Percentiles rank a stretch among this genome's conserved stretches.
phyloP scores from a whole-genome alignment of 1,284 basidiomycete species.

The Rhodofomes roseus region DNA sequence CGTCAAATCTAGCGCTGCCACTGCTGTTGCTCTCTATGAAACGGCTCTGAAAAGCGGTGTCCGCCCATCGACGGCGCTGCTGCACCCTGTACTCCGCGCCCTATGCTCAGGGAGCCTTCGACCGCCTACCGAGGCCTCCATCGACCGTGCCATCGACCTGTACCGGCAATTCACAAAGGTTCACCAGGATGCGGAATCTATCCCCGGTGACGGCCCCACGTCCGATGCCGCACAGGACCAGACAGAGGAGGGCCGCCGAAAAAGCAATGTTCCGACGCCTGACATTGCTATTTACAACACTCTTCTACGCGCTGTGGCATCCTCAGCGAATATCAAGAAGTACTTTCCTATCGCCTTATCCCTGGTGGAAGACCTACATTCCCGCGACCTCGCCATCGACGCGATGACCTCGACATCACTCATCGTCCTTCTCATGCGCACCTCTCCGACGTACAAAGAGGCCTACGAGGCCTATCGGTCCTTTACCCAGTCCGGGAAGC shows the following conservation, averaged over 20 bases:
- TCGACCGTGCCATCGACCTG: constrained; percentile 48
- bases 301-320: constrained; percentile 51
- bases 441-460: constrained; percentile 45
- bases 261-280: neutral
- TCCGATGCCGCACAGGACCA: constrained; percentile 27
- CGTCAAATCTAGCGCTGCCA: constrained; percentile 10
- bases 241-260: neutral
- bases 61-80: constrained; percentile 42
- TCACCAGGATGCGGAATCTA: neutral
- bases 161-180: constrained; percentile 40
- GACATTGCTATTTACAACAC: constrained; percentile 47
- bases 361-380: constrained; percentile 52
- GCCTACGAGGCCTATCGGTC: constrained; percentile 61
- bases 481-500: constrained; percentile 29
- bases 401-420: constrained; percentile 45
- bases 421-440: constrained; percentile 58
- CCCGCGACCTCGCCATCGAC: constrained; percentile 31
- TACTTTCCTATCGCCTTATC: constrained; percentile 45
- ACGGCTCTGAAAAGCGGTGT: constrained; percentile 40
- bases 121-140: constrained; percentile 34
- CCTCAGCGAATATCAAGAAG: constrained; percentile 36
- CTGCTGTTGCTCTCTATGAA: constrained; percentile 47
- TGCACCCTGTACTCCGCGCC: constrained; percentile 48
- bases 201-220: neutral
- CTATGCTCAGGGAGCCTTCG: constrained; percentile 38